Base-by-base conservation (phyloP, 2,329 filamentous ascomycete genomes). In the Trichoderma sp. region DNA sequence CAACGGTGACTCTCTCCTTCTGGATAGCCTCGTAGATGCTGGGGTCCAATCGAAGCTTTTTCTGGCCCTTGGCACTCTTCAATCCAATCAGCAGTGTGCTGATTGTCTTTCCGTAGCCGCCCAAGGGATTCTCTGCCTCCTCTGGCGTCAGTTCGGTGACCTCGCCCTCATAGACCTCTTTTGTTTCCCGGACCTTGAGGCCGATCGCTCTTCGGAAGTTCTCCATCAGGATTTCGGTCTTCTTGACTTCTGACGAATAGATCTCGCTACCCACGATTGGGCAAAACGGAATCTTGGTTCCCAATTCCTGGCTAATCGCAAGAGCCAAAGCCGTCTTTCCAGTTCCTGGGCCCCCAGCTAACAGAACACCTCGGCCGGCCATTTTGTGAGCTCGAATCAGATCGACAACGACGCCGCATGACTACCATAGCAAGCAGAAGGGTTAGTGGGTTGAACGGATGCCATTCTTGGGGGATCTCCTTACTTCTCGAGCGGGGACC, bases 11-110 rank as follows among this genome's bases (percentile, higher is more conserved):
- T 72, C 94, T 88, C 86, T 99, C 96, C 83, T 98, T 98, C 80
- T 98, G 96, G 76, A 99, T 97, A 3, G 96, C 96, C 82, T 99
- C 96, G 84, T 98, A 99, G 81, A 99, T 98, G 82, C 94, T 97
- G 11, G 96, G 96, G 80, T 99, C 96, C 64, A 99, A 86, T 56
- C 96, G 90, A 75, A 99, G 87, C 86, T 98, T 98, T 88, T 99
- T 99, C 76, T 96, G 97, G 26, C 96, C 96, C 83, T 94, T 95
- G 69, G 93, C 93, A 75, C 94, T 97, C 85, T 98, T 97, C 74
- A 99, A 83, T 13, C 94, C 95, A 77, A 99, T 96, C 77, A 98
- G 85, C 67, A 99, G 86, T 74, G 97, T 97, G 80, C 93, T 96
- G 80, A 99, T 98, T 32, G 96, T 99, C 84, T 96, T 94, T 74